Evolutionary conservation across 1,284 basidiomycete species (phyloP).

Genomic region (Trichosporon coremiiforme): DNA sequence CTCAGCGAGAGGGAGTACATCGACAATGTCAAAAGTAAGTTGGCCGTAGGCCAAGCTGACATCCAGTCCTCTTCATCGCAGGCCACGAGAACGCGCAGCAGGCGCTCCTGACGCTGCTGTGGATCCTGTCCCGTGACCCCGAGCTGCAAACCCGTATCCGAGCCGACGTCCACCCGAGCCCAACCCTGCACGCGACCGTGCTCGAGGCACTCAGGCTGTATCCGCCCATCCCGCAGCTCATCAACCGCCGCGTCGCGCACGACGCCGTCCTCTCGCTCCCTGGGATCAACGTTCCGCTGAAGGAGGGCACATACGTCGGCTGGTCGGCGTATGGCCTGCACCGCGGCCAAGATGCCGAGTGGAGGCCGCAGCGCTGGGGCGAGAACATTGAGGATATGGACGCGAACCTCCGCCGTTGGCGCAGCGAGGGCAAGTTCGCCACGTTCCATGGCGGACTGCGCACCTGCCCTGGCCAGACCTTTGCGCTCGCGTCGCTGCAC

Average conservation of each 20-base stretch:
- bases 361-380: constrained; percentile 18
- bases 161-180: neutral
- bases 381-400: constrained; percentile 11
- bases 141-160: constrained; percentile 7
- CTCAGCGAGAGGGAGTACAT: constrained; percentile 14
- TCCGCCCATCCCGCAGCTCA: constrained; percentile 20
- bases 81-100: constrained; percentile 21
- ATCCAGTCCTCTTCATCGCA: constrained; percentile 21
- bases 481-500: constrained; percentile 15
- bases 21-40: constrained; percentile 21
- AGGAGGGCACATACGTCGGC: constrained; percentile 19
- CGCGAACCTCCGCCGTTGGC: neutral
- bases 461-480: constrained; percentile 12
- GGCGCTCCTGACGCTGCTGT: neutral
- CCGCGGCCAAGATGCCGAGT: neutral
- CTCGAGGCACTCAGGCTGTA: constrained; percentile 15
- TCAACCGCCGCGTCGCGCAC: constrained; percentile 19
- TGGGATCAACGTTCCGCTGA: constrained; percentile 1
- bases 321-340: constrained; percentile 12
- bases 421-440: constrained; percentile 16
- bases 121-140: neutral
- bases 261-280: constrained; percentile 4
- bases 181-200: constrained; percentile 17
- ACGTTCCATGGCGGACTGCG: constrained; percentile 19
- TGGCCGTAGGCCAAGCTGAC: neutral